phyloP scores from a whole-genome alignment of 441 rosid species.

The Gossypium gossypioides region DNA sequence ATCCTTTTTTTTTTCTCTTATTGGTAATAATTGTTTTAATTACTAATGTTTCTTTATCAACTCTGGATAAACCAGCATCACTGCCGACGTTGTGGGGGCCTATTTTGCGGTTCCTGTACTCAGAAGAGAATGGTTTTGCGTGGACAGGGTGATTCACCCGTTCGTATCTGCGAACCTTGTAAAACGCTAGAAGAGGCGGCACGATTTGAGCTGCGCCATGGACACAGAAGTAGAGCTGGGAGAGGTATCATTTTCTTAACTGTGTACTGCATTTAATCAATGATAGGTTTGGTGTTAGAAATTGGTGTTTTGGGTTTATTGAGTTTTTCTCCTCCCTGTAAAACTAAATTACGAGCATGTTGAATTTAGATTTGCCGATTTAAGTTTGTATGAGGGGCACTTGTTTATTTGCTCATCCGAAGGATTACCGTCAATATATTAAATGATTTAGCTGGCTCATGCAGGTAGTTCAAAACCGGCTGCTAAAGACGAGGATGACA shows the following conservation, averaged over 20 bases:
- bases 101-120: conserved; percentile 69
- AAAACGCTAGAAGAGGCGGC: conserved; percentile 85
- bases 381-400: not conserved
- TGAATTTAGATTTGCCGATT: not conserved
- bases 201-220: conserved; percentile 75
- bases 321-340: not conserved
- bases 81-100: conserved; percentile 86
- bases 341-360: not conserved
- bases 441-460: conserved; percentile 10
- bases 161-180: conserved; percentile 87
- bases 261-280: not conserved
- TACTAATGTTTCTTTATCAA: not conserved
- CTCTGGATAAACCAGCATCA: conserved; percentile 55
- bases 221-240: conserved; percentile 41
- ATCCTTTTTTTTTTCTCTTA: not conserved
- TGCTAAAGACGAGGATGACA: conserved; percentile 52
- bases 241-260: conserved; percentile 34
- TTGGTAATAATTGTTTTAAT: not conserved
- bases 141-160: conserved; percentile 88
- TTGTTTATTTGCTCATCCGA: not conserved
- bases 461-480: conserved; percentile 47
- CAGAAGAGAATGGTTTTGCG: conserved; percentile 69
- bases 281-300: not conserved
- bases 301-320: not conserved
- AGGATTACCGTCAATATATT: not conserved